Evolutionary conservation across 176 grass and related monocot genomes (phyloP), one percentile per base, ranked within the genome.

Genomic region (Bothriochloa decipiens): DNA sequence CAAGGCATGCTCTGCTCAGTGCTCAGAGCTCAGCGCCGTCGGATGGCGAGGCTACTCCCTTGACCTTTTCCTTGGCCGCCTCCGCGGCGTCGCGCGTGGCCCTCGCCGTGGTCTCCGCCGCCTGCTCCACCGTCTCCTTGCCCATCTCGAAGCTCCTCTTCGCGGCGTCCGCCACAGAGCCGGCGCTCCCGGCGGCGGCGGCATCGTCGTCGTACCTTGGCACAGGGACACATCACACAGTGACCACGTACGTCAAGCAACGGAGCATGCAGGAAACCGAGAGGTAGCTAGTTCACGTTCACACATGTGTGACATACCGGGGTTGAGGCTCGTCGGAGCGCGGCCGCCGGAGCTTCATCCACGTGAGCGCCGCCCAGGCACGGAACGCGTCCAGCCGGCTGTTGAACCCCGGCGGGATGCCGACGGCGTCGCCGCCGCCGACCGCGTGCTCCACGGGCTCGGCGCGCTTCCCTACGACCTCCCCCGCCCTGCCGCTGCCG

Each of bases 381-480:
- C 74, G 85, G 42, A 97, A 45, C 16, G 87, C 73, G 80, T 94
- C 92, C 47, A 93, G 81, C 63, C 88, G 78, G 85, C 47, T 91
- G 86, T 74, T 85, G 74, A 94, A 83, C 42, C 88, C 92, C 17
- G 86, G 80, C 35, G 35, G 35, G 52, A 70, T 37, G 58, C 83
- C 92, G 25, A 67, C 49, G 58, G 80, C 90, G 25, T 49, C 41
- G 46, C 0, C 72, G 18, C 67, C 68, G 69, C 86, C 94, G 27
- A 97, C 86, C 77, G 95, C 95, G 60, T 91, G 82, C 84, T 97
- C 95, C 10, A 87, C 58, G 14, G 84, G 86, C 61, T 83, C 80
- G 27, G 86, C 42, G 11, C 9, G 61, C 52, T 82, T 50, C 40
- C 55, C 55, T 65, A 0, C 36, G 0, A 6, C 16, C 11, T 7